These are phyloP conservation scores for Paralagenidium karlingii DNA, from an alignment of 352 stramenopile species.

Conservation along the genomic window DNA sequence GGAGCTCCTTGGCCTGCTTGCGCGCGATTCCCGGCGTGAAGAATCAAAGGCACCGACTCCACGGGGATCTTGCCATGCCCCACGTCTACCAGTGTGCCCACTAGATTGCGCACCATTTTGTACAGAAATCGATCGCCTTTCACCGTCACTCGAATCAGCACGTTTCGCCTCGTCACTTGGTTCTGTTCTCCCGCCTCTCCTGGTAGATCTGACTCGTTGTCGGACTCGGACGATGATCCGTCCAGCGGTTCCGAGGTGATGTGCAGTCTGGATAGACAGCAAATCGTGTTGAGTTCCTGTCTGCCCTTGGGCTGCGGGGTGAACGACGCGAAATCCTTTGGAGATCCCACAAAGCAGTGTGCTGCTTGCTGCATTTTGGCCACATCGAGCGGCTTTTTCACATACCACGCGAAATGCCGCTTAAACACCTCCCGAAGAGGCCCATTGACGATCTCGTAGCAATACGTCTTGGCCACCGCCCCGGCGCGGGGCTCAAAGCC, in stretches of 20 bases:
- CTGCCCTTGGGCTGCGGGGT: slow-evolving; percentile 27
- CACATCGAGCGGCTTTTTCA: slow-evolving; percentile 41
- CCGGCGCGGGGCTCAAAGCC: slow-evolving; percentile 38
- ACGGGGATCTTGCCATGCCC: slow-evolving; percentile 30
- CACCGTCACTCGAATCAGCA: slow-evolving; percentile 29
- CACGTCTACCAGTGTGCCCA: slow-evolving; percentile 67
- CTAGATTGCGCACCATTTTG: slow-evolving; percentile 78
- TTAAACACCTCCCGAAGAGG: slow-evolving; percentile 28
- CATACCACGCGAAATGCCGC: slow-evolving; percentile 42
- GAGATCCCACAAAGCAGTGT: slow-evolving; percentile 11
- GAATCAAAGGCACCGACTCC: slow-evolving; percentile 23
- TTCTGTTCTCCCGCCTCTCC: slow-evolving; percentile 11
- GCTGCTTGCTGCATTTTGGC: slow-evolving; percentile 30
- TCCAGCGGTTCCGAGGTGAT: slow-evolving; percentile 1
- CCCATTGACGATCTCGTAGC: slow-evolving; percentile 39
- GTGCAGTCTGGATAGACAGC: slow-evolving; percentile 13
- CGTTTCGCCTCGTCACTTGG: slow-evolving; percentile 5
- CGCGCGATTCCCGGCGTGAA: slow-evolving; percentile 31
- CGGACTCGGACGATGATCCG: slow-evolving; percentile 8
- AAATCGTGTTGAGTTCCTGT: slow-evolving; percentile 30
- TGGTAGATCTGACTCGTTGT: too few relatives aligned
- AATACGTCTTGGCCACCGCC: slow-evolving; percentile 47
- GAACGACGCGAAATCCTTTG: slow-evolving; percentile 51
- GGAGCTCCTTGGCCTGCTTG: slow-evolving; percentile 53
- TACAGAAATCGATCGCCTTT: slow-evolving; percentile 68